A percentile compares a stretch with the other conserved stretches of the same genome.
Conservation (phyloP, 2,329 filamentous ascomycete species). For the Fusarium sp. region DNA sequence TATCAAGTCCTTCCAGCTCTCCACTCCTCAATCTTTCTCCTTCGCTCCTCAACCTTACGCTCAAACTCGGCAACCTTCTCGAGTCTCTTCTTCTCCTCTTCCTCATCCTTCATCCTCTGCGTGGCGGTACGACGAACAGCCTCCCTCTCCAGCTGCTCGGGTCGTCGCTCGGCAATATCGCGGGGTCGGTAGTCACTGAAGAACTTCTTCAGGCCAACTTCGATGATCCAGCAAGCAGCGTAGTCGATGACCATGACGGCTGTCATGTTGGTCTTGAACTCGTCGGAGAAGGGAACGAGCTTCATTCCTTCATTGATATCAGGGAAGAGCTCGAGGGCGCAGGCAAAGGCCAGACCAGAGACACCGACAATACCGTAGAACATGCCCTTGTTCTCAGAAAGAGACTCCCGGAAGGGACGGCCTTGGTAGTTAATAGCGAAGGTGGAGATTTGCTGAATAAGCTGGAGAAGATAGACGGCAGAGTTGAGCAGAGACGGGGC, state of each 20-base stretch:
- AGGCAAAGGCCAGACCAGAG: conserved; percentile 90
- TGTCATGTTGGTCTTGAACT: conserved; percentile 92
- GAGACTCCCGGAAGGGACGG: conserved; percentile 94
- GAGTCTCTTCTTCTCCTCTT: conserved; percentile 66
- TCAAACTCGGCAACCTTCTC: conserved; percentile 72
- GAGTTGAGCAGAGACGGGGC: conserved; percentile 93
- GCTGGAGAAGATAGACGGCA: conserved; percentile 94
- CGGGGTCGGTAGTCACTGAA: conserved; percentile 95
- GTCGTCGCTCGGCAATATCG: conserved; percentile 88
- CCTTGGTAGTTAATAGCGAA: conserved; percentile 99
- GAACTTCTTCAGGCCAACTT: conserved; percentile 83
- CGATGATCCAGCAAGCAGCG: conserved; percentile 85
- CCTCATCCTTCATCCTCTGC: conserved; percentile 59
- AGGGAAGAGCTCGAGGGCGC: conserved; percentile 93
- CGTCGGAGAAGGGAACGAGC: conserved; percentile 87
- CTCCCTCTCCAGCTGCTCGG: conserved; percentile 88
- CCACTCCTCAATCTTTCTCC: conserved; percentile 62
- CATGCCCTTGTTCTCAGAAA: conserved; percentile 97
- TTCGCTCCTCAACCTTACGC: conserved; percentile 66
- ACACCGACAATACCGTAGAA: conserved; percentile 96
- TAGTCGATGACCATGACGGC: conserved; percentile 89
- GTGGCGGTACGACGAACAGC: conserved; percentile 67
- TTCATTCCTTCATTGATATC: conserved; percentile 95
- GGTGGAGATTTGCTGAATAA: conserved; percentile 98
- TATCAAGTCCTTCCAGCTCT: conserved; percentile 49